phyloP scores from a whole-genome alignment of 169 alveolate genomes.

The Plasmodium falciparum region DNA sequence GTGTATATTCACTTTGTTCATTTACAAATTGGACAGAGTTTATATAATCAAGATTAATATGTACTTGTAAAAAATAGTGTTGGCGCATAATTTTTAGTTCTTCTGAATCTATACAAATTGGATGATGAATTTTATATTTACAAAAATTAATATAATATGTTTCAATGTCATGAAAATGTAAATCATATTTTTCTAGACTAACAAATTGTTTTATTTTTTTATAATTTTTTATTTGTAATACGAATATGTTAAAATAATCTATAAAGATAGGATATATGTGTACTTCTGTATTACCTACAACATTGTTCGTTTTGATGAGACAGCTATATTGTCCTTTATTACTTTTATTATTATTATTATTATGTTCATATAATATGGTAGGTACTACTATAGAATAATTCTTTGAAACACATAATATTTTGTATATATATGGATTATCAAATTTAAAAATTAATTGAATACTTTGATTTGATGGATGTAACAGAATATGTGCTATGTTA shows the following conservation, averaged over 20 bases:
- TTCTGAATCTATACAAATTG: constrained; percentile 8
- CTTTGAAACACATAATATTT: constrained; percentile 36
- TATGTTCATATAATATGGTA: neutral
- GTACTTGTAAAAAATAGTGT: constrained; percentile 23
- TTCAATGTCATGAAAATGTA: constrained; percentile 36
- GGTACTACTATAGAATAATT: constrained; percentile 9
- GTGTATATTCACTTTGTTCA: neutral
- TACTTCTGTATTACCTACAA: constrained; percentile 23
- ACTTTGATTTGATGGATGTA: constrained; percentile 42
- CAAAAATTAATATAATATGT: constrained; percentile 16
- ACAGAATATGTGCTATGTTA: constrained; percentile 3
- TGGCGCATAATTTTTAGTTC: constrained; percentile 9
- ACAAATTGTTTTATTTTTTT: neutral
- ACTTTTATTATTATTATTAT: neutral
- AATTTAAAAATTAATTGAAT: constrained; percentile 14
- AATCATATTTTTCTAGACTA: constrained; percentile 15
- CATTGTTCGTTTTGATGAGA: constrained; percentile 17
- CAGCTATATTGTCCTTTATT: constrained; percentile 12
- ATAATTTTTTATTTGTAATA: neutral
- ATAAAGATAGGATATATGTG: constrained; percentile 51
- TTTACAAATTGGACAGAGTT: neutral
- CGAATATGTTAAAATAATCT: constrained; percentile 39
- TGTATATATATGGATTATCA: constrained; percentile 50
- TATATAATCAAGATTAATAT: constrained; percentile 38
- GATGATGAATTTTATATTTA: neutral